These are phyloP conservation scores for Debaryomycetaceae sp. DNA, from an alignment of 1,139 yeast genomes.

Conservation along the genomic window DNA sequence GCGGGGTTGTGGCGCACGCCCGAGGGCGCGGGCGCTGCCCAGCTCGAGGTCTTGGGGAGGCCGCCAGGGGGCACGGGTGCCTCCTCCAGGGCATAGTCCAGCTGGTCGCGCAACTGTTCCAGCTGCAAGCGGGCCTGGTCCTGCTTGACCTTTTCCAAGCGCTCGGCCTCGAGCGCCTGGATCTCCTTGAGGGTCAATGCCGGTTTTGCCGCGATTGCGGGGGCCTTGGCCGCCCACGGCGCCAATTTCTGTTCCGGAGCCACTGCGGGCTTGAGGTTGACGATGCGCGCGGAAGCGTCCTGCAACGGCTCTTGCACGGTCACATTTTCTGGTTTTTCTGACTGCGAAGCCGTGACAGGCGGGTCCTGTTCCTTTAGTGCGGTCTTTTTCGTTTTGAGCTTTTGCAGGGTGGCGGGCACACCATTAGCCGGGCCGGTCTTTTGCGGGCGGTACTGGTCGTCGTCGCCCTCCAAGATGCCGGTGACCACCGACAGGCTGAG, in stretches of 20 bases:
- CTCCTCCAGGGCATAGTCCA: slow-evolving; percentile 10
- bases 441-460: slow-evolving; percentile 1
- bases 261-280: slow-evolving; percentile 13
- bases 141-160: slow-evolving; percentile 27
- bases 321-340: slow-evolving; percentile 2
- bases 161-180: slow-evolving; percentile 57
- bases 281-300: slow-evolving; percentile 2
- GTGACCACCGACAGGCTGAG: slow-evolving; percentile 29
- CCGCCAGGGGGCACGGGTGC: slow-evolving; percentile 13
- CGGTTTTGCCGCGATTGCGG: slow-evolving; percentile 22
- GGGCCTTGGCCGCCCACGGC: slow-evolving; percentile 42
- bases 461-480: slow-evolving; percentile 23
- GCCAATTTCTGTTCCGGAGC: slow-evolving; percentile 26
- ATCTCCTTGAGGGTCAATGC: slow-evolving; percentile 58
- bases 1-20: slow-evolving; percentile 6
- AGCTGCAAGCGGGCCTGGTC: slow-evolving; percentile 19
- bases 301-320: slow-evolving; percentile 1
- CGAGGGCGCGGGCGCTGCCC: slow-evolving; percentile 33
- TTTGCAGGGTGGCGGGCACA: neutral
- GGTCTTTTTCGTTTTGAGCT: too few species aligned
- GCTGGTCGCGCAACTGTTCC: slow-evolving; percentile 15
- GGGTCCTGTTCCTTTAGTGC: slow-evolving; percentile 2
- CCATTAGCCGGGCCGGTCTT: too few species aligned
- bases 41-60: slow-evolving; percentile 41
- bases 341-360: slow-evolving; percentile 1